phyloP scores from a whole-genome alignment of 257 asterid species.

The Orobanche coerulescens region DNA sequence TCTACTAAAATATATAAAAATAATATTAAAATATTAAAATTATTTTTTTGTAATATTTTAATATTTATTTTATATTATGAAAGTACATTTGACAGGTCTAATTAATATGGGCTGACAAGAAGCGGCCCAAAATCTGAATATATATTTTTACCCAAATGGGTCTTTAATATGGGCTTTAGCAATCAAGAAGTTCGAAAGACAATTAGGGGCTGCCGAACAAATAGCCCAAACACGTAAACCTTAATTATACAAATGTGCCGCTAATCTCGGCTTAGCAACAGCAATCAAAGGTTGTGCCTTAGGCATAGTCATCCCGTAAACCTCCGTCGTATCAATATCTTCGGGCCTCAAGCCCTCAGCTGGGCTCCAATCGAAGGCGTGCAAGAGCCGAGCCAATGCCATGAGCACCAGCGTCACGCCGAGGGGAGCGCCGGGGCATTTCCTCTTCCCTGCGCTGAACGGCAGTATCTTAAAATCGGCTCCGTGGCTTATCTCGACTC shows the following conservation, averaged over 20 bases:
- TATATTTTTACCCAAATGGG: too few relatives aligned
- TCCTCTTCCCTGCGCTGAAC: conserved; percentile 84
- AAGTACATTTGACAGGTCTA: too few relatives aligned
- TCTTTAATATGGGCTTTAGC: background rate
- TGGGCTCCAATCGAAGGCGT: conserved; percentile 75
- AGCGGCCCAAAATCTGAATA: too few relatives aligned
- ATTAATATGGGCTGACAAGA: too few relatives aligned
- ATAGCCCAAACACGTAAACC: too few relatives aligned
- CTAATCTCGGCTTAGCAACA: conserved; percentile 57
- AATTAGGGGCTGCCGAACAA: too few relatives aligned
- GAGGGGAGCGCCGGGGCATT: conserved; percentile 98
- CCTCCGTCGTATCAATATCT: conserved; percentile 72
- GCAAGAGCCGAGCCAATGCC: conserved; percentile 85
- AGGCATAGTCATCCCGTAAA: conserved; percentile 99
- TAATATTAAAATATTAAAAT: too few relatives aligned
- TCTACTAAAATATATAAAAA: too few relatives aligned
- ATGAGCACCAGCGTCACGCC: conserved; percentile 76
- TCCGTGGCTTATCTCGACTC: conserved; percentile 95
- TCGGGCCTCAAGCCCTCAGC: conserved; percentile 41
- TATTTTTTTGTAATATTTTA: too few relatives aligned
- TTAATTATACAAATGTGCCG: conserved; percentile 42
- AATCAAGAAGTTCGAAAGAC: too few relatives aligned
- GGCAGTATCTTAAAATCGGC: conserved; percentile 84
- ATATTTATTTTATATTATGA: too few relatives aligned
- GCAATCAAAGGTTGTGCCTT: conserved; percentile 64